Evolutionary conservation across 2,329 filamentous ascomycete species (phyloP), one percentile per base, ranked within the genome.

Genomic region (Monosporascus sp.): DNA sequence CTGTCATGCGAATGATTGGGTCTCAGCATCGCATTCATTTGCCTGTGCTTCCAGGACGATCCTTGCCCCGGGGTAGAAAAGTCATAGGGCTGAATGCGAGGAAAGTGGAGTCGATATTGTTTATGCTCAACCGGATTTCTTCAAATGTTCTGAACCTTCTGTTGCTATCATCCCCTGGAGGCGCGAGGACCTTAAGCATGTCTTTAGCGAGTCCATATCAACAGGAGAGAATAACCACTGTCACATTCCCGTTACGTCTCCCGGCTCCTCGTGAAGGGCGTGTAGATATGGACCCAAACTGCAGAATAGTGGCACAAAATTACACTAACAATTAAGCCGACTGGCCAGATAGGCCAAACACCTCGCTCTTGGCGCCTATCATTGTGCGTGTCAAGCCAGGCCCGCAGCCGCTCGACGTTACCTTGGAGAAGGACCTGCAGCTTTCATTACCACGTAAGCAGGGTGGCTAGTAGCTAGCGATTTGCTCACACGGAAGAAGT

Each of bases 61-160:
- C 42, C 42, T 46, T 46, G 24, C 11, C 17, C 42, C 42, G 14
- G 42, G 24, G 24, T 17, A 46, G 42, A 46, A 27, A 46, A 31
- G 42, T 31, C 42, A 46, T 46, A 46, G 42, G 42, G 42, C 42
- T 46, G 42, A 46, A 46, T 27, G 42, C 42, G 42, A 46, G 42
- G n/a, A 15, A 27, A 15, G 42, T 27, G 42, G 42, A 46, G 42
- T 31, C 11, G 14, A 22, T 46, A 46, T 17, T n/a, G 14, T 46
- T 46, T 24, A 46, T 46, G 5, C 22, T 18, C 22, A 22, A 22
- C 18, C 6, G 20, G 14, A n/a, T 44, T n/a, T 44, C n/a, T 44
- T 31, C 24, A 31, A 7, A 25, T 14, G 31, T 24, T 27, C 14
- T 1, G n/a, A 6, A 22, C 22, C 42, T 46, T 17, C 42, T n/a